These are phyloP conservation scores for Pythium guiyangense DNA, from an alignment of 352 stramenopile species.

Conservation along the genomic window DNA sequence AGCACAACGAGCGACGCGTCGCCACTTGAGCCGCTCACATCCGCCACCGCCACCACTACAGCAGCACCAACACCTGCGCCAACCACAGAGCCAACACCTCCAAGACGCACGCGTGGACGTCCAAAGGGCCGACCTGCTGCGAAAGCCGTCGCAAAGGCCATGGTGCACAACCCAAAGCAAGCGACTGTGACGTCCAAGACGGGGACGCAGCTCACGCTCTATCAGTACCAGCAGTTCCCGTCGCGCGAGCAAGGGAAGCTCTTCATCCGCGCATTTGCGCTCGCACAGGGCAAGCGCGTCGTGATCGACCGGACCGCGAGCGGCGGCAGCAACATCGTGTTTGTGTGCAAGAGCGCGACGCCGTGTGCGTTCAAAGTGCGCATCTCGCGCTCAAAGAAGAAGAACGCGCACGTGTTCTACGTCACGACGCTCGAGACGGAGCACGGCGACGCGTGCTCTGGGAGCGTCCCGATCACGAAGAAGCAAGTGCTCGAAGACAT, in stretches of 20 bases:
- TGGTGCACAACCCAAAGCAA: too few relatives aligned
- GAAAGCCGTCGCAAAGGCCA: too few relatives aligned
- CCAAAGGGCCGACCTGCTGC: too few relatives aligned
- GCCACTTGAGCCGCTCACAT: not conserved
- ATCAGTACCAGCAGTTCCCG: slow-evolving; percentile 34
- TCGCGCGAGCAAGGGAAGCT: slow-evolving; percentile 32
- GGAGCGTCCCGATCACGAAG: slow-evolving; percentile 28
- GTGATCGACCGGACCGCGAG: slow-evolving; percentile 30
- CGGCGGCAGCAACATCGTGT: slow-evolving; percentile 47
- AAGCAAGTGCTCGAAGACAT: slow-evolving; percentile 37
- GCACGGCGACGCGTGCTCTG: slow-evolving; percentile 29
- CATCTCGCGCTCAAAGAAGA: slow-evolving; percentile 24
- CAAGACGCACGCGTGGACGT: too few relatives aligned
- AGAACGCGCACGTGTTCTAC: slow-evolving; percentile 8
- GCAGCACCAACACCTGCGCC: slow-evolving; percentile 11
- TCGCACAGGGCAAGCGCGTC: slow-evolving; percentile 39
- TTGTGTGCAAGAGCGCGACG: slow-evolving; percentile 38
- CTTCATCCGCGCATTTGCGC: slow-evolving; percentile 41
- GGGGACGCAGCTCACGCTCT: slow-evolving; percentile 30
- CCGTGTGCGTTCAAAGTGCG: slow-evolving; percentile 36
- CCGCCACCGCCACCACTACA: not conserved
- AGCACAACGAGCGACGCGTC: not conserved
- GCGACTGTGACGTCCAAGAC: not conserved
- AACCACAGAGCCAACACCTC: too few relatives aligned
- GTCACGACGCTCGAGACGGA: slow-evolving; percentile 28